Percentiles rank a stretch among this genome's conserved stretches.
phyloP scores from a whole-genome alignment of 495 filamentous ascomycete genomes.

The Trichocladium uniseriatum region DNA sequence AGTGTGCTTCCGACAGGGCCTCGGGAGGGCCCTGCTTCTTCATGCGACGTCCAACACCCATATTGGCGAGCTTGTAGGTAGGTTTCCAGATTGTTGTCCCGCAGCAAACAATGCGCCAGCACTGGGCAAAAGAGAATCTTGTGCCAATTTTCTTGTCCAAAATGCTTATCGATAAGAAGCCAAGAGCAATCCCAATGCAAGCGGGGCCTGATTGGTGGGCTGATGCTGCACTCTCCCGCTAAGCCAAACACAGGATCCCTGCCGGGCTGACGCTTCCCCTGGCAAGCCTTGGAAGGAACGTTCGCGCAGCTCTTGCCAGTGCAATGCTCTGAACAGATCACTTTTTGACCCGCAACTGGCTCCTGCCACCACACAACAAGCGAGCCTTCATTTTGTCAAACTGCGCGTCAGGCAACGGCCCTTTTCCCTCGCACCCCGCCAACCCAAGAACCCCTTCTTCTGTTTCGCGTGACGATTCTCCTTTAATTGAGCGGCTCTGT shows the following conservation, averaged over 20 bases:
- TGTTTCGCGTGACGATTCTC: constrained; percentile 1
- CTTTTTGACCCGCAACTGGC: constrained; percentile 7
- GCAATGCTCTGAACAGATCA: constrained; percentile 27
- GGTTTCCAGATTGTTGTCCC: background rate
- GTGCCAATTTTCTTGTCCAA: constrained; percentile 17
- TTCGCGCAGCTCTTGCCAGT: constrained; percentile 9
- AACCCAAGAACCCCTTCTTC: background rate
- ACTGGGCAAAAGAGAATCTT: constrained; percentile 9
- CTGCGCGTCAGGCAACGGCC: constrained; percentile 8
- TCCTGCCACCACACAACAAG: constrained; percentile 3
- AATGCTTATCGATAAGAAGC: constrained; percentile 26
- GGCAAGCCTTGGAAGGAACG: constrained; percentile 2
- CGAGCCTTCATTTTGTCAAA: constrained; percentile 3
- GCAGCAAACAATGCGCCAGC: constrained; percentile 6
- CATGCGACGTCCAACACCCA: constrained; percentile 88
- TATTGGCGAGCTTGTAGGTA: constrained; percentile 34
- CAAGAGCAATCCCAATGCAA: background rate
- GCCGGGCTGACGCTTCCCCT: constrained; percentile 11
- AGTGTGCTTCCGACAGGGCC: constrained; percentile 69
- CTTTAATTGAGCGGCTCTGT: constrained; percentile 3
- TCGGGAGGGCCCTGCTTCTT: constrained; percentile 87
- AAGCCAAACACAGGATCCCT: constrained; percentile 11
- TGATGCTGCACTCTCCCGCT: background rate
- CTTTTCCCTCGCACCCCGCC: background rate
- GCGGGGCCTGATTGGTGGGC: constrained; percentile 7